Conservation (phyloP, 352 stramenopile species). For the Thalassiosira allenii region DNA sequence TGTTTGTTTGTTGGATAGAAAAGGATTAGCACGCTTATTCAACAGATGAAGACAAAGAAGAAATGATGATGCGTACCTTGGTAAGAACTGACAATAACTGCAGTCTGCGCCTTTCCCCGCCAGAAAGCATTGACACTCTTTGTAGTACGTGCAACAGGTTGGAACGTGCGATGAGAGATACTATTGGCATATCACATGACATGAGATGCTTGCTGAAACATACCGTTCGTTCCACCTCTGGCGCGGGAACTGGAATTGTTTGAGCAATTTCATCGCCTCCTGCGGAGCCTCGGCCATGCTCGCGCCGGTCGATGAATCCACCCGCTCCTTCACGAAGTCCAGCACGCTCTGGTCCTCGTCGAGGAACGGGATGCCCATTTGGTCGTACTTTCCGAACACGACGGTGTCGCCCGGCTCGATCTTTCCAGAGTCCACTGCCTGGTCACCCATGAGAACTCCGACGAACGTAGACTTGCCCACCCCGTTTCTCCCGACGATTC, state of each 20-base stretch:
- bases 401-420: slow-evolving; percentile 83
- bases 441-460: slow-evolving; percentile 66
- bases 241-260: slow-evolving; percentile 80
- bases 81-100: slow-evolving; percentile 81
- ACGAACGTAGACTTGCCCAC: slow-evolving; percentile 78
- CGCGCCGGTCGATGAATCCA: slow-evolving; percentile 52
- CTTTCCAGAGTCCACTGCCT: slow-evolving; percentile 66
- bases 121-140: slow-evolving; percentile 77
- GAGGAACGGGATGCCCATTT: slow-evolving; percentile 81
- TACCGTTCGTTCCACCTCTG: slow-evolving; percentile 79
- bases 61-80: slow-evolving; percentile 52
- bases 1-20: no score
- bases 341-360: slow-evolving; percentile 72
- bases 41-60: background rate
- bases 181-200: background rate
- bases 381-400: slow-evolving; percentile 83
- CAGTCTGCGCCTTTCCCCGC: slow-evolving; percentile 76
- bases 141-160: slow-evolving; percentile 9
- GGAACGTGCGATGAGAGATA: slow-evolving; percentile 17
- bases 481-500: slow-evolving; percentile 76
- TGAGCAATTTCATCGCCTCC: slow-evolving; percentile 81
- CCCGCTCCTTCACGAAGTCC: slow-evolving; percentile 80
- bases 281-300: slow-evolving; percentile 62
- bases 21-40: no score
- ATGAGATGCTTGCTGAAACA: no score